Conservation (phyloP, 2,329 filamentous ascomycete genomes). For the Hypoxylon sp. region DNA sequence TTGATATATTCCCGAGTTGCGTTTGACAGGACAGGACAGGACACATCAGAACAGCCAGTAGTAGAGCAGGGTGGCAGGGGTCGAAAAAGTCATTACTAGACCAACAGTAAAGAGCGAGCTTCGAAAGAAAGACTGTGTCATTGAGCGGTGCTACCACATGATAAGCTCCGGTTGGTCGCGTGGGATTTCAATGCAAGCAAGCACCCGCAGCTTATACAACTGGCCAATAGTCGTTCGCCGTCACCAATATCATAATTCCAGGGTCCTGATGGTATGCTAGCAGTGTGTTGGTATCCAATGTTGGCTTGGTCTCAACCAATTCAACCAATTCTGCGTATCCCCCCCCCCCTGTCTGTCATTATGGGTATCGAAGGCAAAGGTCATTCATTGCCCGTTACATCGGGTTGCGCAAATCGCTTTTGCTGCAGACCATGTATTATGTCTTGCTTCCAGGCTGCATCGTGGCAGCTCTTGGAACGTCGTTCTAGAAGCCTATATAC, state of each 20-base stretch:
- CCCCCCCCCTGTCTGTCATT: no score
- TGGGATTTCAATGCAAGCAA: slow-evolving; percentile 18
- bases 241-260: slow-evolving; percentile 26
- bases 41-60: no score
- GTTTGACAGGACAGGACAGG: no score
- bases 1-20: slow-evolving; percentile 32
- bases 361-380: no score
- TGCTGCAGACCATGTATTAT: slow-evolving; percentile 16
- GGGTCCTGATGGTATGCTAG: slow-evolving; percentile 24
- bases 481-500: slow-evolving; percentile 28
- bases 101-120: slow-evolving; percentile 2
- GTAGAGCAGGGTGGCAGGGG: no score
- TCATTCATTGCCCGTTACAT: no score
- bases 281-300: no score
- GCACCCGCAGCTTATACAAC: not conserved
- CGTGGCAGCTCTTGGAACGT: slow-evolving; percentile 17
- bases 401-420: not conserved
- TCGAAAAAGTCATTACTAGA: slow-evolving; percentile 31
- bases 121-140: slow-evolving; percentile 15
- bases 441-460: slow-evolving; percentile 21
- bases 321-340: no score
- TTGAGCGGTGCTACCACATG: slow-evolving; percentile 17
- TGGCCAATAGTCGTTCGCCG: slow-evolving; percentile 18
- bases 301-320: slow-evolving; percentile 28
- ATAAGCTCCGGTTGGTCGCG: slow-evolving; percentile 18